These are phyloP conservation scores for fission yeast (Schizosaccharomyces pombe) DNA, from an alignment of 805 yeast species.

Conservation along the genomic window ASM294v3 CU329670.1:3565001-3565500, in stretches of 20 bases:
- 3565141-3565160: neutral
- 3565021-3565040: neutral
- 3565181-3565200: neutral
- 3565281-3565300: too few relatives aligned
- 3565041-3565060: neutral
- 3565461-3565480: neutral
- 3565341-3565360: too few relatives aligned
- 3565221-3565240: too few relatives aligned
- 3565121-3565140: neutral
- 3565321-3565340: too few relatives aligned
- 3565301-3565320: too few relatives aligned
- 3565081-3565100: neutral
- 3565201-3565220: too few relatives aligned
- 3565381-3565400: too few relatives aligned
- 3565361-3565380: too few relatives aligned
- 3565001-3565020: neutral
- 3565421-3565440: neutral
- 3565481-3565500: neutral
- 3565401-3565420: neutral
- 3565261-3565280: too few relatives aligned
- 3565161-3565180: neutral
- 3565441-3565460: neutral
- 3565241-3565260: too few relatives aligned
- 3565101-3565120: neutral
- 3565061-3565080: neutral